These are phyloP conservation scores for Cavenderia fasciculata DNA, from an alignment of 78 protist genomes.

Conservation along the genomic window DNA sequence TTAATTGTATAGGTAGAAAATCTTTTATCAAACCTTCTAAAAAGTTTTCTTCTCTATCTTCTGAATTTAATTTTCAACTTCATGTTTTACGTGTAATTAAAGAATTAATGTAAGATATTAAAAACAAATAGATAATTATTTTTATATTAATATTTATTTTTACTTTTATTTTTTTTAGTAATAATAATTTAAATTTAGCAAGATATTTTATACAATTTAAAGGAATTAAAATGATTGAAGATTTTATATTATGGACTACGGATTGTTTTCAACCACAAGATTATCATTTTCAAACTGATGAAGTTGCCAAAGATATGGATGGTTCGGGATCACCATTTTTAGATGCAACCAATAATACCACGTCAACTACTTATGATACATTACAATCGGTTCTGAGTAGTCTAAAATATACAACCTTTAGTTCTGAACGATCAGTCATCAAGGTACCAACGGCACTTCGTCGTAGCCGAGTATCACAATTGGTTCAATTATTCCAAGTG, in stretches of 20 bases:
- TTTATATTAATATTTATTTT: too few species aligned
- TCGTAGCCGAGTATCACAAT: slow-evolving; percentile 18
- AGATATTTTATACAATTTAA: background rate
- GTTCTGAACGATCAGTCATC: slow-evolving; percentile 1
- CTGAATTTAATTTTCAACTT: slow-evolving; percentile 45
- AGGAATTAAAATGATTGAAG: slow-evolving; percentile 41
- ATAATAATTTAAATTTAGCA: slow-evolving; percentile 16
- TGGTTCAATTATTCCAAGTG: slow-evolving; percentile 30
- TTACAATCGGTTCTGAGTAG: slow-evolving; percentile 29
- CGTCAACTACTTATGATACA: too few species aligned
- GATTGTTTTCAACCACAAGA: slow-evolving; percentile 43
- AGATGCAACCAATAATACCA: too few species aligned
- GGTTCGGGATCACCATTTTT: background rate
- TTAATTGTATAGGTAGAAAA: too few species aligned
- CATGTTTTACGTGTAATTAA: slow-evolving; percentile 34
- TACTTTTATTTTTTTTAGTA: too few species aligned
- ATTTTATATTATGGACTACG: slow-evolving; percentile 33
- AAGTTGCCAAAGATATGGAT: slow-evolving; percentile 4
- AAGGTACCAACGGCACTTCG: slow-evolving; percentile 18
- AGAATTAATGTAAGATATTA: slow-evolving; percentile 37
- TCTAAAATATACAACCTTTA: slow-evolving; percentile 53
- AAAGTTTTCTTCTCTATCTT: too few species aligned
- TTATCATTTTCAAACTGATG: slow-evolving; percentile 3
- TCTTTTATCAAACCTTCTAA: too few species aligned
- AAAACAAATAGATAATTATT: too few species aligned